These are phyloP conservation scores for Berkeleyomyces rouxiae DNA, from an alignment of 2,329 filamentous ascomycete species.

Conservation along the genomic window DNA sequence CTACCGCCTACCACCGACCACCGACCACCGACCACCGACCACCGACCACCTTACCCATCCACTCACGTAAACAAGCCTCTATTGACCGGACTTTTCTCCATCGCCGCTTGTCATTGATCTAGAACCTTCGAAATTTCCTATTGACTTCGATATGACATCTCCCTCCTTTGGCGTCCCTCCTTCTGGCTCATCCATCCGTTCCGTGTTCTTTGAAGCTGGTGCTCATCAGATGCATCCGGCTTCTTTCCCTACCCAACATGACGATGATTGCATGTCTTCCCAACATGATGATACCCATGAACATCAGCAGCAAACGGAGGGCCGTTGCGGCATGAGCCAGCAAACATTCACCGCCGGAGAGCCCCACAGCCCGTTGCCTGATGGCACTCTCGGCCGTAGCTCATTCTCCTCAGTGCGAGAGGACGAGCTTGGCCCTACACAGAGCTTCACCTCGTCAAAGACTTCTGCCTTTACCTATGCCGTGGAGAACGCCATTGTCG, in stretches of 20 bases:
- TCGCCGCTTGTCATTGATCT: neutral
- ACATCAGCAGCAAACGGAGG: neutral
- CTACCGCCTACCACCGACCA: no score
- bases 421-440: conserved; percentile 39
- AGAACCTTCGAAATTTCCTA: neutral
- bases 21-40: no score
- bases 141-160: conserved; percentile 11
- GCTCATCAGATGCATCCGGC: neutral
- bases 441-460: conserved; percentile 47
- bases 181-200: conserved; percentile 6
- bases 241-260: neutral
- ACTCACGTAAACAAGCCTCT: neutral
- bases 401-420: conserved; percentile 48
- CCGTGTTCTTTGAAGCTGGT: conserved; percentile 3
- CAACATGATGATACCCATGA: neutral
- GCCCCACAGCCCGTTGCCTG: conserved; percentile 2
- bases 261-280: neutral
- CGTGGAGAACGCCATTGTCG: conserved; percentile 34
- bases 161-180: conserved; percentile 1
- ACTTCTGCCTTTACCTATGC: conserved; percentile 39
- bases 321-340: neutral
- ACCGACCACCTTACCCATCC: no score
- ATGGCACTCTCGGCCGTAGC: conserved; percentile 23
- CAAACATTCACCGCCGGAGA: neutral
- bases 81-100: neutral